Evolutionary conservation across 441 rosid genomes (phyloP), one percentile per base, ranked within the genome.

Genomic region (Manihot esculenta): DNA sequence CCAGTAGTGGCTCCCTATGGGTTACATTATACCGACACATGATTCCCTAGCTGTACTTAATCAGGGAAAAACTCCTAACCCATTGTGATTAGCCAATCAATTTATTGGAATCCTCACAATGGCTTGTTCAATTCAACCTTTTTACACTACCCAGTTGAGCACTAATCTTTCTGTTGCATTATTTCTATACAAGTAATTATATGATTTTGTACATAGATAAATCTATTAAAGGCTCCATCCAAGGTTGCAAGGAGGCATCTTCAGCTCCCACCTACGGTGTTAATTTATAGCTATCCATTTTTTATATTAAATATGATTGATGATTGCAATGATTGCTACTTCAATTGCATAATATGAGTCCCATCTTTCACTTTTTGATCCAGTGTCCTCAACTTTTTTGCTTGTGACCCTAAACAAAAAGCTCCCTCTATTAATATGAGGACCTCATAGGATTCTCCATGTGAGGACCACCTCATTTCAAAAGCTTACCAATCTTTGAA

Each of bases 331-430:
- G 59, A 60, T 51, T 49, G 50, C 23, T 33, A 21, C 21, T 70
- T 62, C 66, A 61, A 21, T 49, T 61, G 35, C 33, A 49, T 9
- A 68, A 49, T 62, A 65, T 65, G 55, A 65, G 69, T 27, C 26
- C 56, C 38, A 26, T 10, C 7, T 57, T 57, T n/a, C 18, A 57
- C 55, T 48, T 59, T n/a, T 69, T 57, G 14, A 67, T 21, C 17
- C n/a, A n/a, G 13, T 68, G 10, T 27, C 8, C 26, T 68, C 24
- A 42, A 41, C 38, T 57, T 67, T 57, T 57, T 24, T 27, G 10
- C 63, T 18, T 56, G 42, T 57, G 62, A 58, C 30, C 30, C 27
- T 35, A 3, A 10, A 30, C 14, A 8, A 50, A 66, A 33, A 7
- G n/a, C 14, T 15, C n/a, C 7, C 10, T 57, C 56, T 48, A 30